A percentile compares a stretch with the other conserved stretches of the same genome.
phyloP scores from a whole-genome alignment of 139 green algal genomes.

The Chara braunii region DNA sequence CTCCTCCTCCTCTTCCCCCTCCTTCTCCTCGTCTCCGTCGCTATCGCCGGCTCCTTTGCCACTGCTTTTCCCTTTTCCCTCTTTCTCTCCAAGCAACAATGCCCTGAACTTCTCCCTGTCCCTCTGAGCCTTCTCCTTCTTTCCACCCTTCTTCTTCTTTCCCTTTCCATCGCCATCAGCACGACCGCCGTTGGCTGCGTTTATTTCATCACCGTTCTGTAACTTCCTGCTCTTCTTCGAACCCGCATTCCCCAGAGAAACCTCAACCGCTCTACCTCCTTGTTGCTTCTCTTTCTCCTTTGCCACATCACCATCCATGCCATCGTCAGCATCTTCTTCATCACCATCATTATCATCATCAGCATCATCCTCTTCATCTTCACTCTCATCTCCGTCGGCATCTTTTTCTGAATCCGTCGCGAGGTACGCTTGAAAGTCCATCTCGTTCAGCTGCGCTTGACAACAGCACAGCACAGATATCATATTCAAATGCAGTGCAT shows the following conservation, averaged over 20 bases:
- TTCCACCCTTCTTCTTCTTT: neutral
- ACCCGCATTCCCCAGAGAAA: too few species aligned
- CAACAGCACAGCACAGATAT: too few species aligned
- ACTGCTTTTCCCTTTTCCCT: constrained; percentile 7
- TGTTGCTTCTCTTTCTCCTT: constrained; percentile 5
- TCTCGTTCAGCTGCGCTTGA: constrained; percentile 64
- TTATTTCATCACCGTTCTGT: too few species aligned
- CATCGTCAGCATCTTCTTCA: too few species aligned
- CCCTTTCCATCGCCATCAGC: neutral
- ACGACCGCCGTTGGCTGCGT: neutral
- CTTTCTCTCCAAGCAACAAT: neutral
- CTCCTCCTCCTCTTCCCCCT: neutral
- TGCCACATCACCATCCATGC: neutral
- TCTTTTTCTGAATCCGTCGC: constrained; percentile 42
- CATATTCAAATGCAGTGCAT: too few species aligned
- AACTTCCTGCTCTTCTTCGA: constrained; percentile 24
- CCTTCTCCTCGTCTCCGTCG: neutral
- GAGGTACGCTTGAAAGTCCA: constrained; percentile 78
- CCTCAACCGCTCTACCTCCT: neutral
- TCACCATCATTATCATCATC: neutral
- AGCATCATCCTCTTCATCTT: constrained; percentile 9
- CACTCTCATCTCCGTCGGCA: constrained; percentile 23
- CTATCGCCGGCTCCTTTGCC: constrained; percentile 1
- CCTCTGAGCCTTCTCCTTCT: constrained; percentile 11
- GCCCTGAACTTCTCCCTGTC: neutral